A percentile compares a stretch with the other conserved stretches of the same genome.
These are phyloP conservation scores for Diplogelasinospora grovesii DNA, from an alignment of 495 filamentous ascomycete species.

Conservation along the genomic window DNA sequence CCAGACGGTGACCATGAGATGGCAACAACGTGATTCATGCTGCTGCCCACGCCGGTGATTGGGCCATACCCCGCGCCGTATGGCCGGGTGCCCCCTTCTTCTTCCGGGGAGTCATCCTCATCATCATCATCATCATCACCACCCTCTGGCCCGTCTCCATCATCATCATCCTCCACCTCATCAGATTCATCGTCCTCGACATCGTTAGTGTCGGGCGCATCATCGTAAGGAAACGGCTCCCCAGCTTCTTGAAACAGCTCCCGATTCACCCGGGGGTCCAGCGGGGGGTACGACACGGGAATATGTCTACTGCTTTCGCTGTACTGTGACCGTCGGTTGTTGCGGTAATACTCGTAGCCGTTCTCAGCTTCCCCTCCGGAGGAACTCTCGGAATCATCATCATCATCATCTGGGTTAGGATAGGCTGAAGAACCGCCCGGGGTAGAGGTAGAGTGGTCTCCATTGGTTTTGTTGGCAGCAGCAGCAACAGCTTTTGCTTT, in stretches of 20 bases:
- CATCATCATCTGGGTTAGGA: background rate
- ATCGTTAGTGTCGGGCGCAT: slow-evolving; percentile 9
- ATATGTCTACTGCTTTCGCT: slow-evolving; percentile 29
- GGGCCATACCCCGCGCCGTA: slow-evolving; percentile 36
- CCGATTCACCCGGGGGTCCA: slow-evolving; percentile 29
- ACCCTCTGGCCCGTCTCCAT: too few relatives aligned
- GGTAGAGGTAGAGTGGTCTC: slow-evolving; percentile 16
- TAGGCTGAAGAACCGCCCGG: too few relatives aligned
- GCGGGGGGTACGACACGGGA: slow-evolving; percentile 27
- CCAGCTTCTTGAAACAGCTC: slow-evolving; percentile 23
- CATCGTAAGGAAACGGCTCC: slow-evolving; percentile 20
- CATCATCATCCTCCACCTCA: slow-evolving; percentile 11
- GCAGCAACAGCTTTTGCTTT: background rate
- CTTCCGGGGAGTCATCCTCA: slow-evolving; percentile 5
- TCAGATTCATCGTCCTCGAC: slow-evolving; percentile 9
- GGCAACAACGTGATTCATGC: slow-evolving; percentile 40
- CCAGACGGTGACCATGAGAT: slow-evolving; percentile 41
- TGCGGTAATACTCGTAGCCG: slow-evolving; percentile 6
- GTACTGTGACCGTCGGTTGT: slow-evolving; percentile 21
- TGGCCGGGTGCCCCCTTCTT: slow-evolving; percentile 16
- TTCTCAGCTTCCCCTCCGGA: slow-evolving; percentile 16
- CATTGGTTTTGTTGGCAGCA: slow-evolving; percentile 4
- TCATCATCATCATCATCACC: slow-evolving; percentile 8
- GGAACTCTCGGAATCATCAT: slow-evolving; percentile 12
- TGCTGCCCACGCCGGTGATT: slow-evolving; percentile 38